A percentile compares a stretch with the other conserved stretches of the same genome.
Conservation (phyloP, 2,329 filamentous ascomycete genomes). For the Septoria petroselini region DNA sequence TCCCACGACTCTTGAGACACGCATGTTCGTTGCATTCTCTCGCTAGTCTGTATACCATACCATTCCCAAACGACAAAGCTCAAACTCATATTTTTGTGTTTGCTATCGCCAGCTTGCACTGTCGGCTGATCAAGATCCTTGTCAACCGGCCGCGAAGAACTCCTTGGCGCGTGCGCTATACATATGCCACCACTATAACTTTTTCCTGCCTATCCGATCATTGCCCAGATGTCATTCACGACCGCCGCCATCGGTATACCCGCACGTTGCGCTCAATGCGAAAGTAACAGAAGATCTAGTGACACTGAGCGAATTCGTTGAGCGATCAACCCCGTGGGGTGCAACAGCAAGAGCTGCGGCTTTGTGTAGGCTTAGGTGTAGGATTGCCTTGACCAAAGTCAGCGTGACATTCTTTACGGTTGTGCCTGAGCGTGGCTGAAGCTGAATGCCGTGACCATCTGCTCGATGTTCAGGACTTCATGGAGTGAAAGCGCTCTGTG, state of each 20-base stretch:
- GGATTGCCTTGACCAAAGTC: neutral
- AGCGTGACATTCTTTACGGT: too few relatives aligned
- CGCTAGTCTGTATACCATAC: too few relatives aligned
- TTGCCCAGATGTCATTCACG: constrained; percentile 18
- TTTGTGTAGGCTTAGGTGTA: neutral
- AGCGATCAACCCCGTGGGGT: too few relatives aligned
- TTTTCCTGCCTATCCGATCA: constrained; percentile 13
- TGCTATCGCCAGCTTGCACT: too few relatives aligned
- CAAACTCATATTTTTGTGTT: too few relatives aligned
- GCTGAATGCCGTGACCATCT: neutral
- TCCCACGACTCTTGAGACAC: too few relatives aligned
- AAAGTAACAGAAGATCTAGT: neutral
- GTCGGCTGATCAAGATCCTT: constrained; percentile 13
- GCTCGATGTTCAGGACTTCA: neutral
- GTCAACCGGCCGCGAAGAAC: constrained; percentile 22
- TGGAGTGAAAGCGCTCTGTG: neutral
- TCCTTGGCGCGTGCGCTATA: constrained; percentile 15
- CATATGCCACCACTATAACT: constrained; percentile 16
- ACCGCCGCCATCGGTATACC: constrained; percentile 19
- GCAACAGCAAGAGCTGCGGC: too few relatives aligned
- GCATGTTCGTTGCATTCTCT: too few relatives aligned
- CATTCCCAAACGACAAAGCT: too few relatives aligned
- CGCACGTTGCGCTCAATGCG: too few relatives aligned
- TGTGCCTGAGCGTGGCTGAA: neutral
- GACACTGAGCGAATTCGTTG: too few relatives aligned